These are phyloP conservation scores for Huntiella decipiens DNA, from an alignment of 2,329 filamentous ascomycete species.

Conservation along the genomic window DNA sequence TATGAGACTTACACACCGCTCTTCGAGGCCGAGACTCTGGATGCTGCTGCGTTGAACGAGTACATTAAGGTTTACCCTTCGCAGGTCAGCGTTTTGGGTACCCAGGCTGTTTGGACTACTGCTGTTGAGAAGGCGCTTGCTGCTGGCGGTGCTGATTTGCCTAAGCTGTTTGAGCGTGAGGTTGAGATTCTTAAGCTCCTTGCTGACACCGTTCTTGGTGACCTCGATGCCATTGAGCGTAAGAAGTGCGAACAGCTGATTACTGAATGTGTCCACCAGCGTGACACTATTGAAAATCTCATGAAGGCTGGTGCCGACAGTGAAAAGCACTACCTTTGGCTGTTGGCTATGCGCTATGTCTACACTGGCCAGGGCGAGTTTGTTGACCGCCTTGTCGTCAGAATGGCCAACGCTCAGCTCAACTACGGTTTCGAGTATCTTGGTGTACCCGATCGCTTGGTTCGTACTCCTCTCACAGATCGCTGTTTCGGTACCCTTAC, in stretches of 20 bases:
- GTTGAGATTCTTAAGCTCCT: slow-evolving; percentile 71
- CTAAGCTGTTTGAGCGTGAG: slow-evolving; percentile 61
- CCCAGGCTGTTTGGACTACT: slow-evolving; percentile 84
- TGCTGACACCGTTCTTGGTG: slow-evolving; percentile 73
- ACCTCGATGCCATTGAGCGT: slow-evolving; percentile 67
- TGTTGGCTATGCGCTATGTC: slow-evolving; percentile 91
- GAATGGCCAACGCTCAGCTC: slow-evolving; percentile 91
- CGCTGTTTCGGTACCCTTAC: slow-evolving; percentile 96
- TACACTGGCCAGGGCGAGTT: slow-evolving; percentile 63
- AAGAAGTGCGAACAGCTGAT: slow-evolving; percentile 99
- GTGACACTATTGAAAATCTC: slow-evolving; percentile 79
- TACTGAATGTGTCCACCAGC: slow-evolving; percentile 95
- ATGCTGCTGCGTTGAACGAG: slow-evolving; percentile 49
- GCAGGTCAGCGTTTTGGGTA: slow-evolving; percentile 86
- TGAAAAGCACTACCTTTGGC: slow-evolving; percentile 73
- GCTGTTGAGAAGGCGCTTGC: slow-evolving; percentile 62
- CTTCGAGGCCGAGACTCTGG: slow-evolving; percentile 52
- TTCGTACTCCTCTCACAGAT: slow-evolving; percentile 90
- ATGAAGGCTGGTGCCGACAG: slow-evolving; percentile 54
- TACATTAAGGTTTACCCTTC: slow-evolving; percentile 77
- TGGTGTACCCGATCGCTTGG: slow-evolving; percentile 86
- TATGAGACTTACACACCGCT: slow-evolving; percentile 65
- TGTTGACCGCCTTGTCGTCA: slow-evolving; percentile 65
- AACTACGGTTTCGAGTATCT: slow-evolving; percentile 98
- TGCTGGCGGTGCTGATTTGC: slow-evolving; percentile 46